A percentile compares a stretch with the other conserved stretches of the same genome.
phyloP scores from a whole-genome alignment of 163 green algal genomes.

The Smithsoniella earleae region DNA sequence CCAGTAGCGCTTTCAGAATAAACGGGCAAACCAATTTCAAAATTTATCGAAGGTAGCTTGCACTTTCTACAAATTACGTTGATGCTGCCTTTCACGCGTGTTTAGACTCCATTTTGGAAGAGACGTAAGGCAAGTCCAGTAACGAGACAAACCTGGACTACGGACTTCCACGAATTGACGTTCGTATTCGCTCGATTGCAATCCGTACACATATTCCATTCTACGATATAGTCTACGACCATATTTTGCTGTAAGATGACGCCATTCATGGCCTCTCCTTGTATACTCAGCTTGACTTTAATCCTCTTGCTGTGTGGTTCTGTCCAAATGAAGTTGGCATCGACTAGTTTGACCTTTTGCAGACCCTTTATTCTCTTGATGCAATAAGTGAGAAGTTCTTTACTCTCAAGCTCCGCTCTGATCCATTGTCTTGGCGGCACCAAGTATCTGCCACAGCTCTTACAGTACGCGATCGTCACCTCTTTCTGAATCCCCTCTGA shows the following conservation, averaged over 20 bases:
- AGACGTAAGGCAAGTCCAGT: too few species aligned
- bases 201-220: conserved; percentile 90
- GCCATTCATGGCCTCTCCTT: conserved; percentile 90
- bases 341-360: conserved; percentile 88
- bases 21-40: too few species aligned
- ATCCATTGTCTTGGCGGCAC: conserved; percentile 95
- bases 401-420: conserved; percentile 79
- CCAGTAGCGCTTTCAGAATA: too few species aligned
- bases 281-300: conserved; percentile 88
- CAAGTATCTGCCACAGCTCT: conserved; percentile 89
- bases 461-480: conserved; percentile 83
- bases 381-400: conserved; percentile 95
- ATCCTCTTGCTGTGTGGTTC: conserved; percentile 94
- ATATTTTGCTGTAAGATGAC: conserved; percentile 97
- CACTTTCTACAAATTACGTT: too few species aligned
- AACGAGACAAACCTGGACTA: conserved; percentile 56
- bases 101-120: too few species aligned
- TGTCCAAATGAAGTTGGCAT: conserved; percentile 98
- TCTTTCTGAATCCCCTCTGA: conserved; percentile 92
- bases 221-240: conserved; percentile 83
- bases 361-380: conserved; percentile 87
- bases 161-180: conserved; percentile 85
- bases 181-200: conserved; percentile 84
- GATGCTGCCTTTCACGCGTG: too few species aligned
- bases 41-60: too few species aligned